Conservation (phyloP, 768 basidiomycete species). For the Heimioporus sp. region DNA sequence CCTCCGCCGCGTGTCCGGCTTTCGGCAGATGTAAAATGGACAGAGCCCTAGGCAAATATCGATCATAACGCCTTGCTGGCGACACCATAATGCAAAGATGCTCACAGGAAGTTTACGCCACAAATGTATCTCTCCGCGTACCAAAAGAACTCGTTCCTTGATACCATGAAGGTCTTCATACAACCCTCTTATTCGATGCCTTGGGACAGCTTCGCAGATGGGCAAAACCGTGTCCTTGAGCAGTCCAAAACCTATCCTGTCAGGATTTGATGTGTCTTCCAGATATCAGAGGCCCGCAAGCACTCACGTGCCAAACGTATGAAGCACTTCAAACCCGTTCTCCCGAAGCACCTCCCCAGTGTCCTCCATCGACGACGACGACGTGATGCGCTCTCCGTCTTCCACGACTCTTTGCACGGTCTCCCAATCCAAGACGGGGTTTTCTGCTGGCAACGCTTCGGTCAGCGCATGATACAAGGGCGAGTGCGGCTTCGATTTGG, state of each 20-base stretch:
- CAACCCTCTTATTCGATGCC: slow-evolving; percentile 34
- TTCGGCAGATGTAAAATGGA: too few species aligned
- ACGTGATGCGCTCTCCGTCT: slow-evolving; percentile 19
- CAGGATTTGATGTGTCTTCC: neutral
- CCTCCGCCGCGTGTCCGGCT: too few species aligned
- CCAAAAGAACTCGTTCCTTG: slow-evolving; percentile 35
- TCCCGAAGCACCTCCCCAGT: slow-evolving; percentile 32
- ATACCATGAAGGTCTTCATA: slow-evolving; percentile 36
- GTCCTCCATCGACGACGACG: slow-evolving; percentile 23
- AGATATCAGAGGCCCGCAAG: neutral
- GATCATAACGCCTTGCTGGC: too few species aligned
- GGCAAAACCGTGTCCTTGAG: slow-evolving; percentile 39
- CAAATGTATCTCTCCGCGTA: slow-evolving; percentile 39
- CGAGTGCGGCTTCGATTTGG: slow-evolving; percentile 10
- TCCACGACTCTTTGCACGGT: slow-evolving; percentile 18
- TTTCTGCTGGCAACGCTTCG: neutral
- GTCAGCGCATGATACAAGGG: slow-evolving; percentile 18
- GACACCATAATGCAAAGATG: too few species aligned
- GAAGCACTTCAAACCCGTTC: slow-evolving; percentile 41
- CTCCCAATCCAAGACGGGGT: slow-evolving; percentile 24
- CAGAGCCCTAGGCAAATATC: too few species aligned
- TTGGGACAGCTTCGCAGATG: slow-evolving; percentile 32
- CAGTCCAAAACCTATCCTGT: slow-evolving; percentile 36
- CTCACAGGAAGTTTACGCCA: slow-evolving; percentile 41
- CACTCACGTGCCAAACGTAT: slow-evolving; percentile 44